These are phyloP conservation scores for Apiotrichum mycotoxinovorans DNA, from an alignment of 1,284 basidiomycete genomes.

Conservation along the genomic window DNA sequence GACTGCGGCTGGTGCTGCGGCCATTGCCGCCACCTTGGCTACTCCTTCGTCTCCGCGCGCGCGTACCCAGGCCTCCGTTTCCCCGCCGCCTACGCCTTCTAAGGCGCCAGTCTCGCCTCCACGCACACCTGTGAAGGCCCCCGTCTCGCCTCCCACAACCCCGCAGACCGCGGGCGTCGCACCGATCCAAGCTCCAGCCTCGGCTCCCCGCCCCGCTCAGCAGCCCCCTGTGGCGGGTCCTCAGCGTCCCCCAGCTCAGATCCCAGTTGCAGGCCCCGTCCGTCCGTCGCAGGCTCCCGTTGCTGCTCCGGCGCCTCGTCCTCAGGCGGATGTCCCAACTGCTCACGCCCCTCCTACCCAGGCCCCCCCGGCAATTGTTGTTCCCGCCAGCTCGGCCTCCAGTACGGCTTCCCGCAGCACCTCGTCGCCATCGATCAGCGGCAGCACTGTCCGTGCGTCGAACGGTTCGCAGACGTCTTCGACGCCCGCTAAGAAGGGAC, in stretches of 20 bases:
- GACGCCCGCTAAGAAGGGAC: conserved; percentile 9
- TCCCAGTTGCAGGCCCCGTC: too few species aligned
- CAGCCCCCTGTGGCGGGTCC: not conserved
- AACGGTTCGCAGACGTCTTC: not conserved
- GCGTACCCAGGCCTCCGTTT: not conserved
- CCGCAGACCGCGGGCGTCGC: not conserved
- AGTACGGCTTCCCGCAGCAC: not conserved
- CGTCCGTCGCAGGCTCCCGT: too few species aligned
- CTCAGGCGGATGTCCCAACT: not conserved
- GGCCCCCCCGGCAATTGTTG: not conserved
- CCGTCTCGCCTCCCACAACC: not conserved
- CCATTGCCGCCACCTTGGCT: not conserved
- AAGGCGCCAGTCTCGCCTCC: not conserved
- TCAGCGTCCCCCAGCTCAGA: not conserved
- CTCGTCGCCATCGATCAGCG: not conserved
- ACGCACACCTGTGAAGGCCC: not conserved
- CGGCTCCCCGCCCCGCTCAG: not conserved
- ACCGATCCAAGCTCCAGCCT: not conserved
- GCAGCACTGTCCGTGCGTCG: not conserved
- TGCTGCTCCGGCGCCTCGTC: not conserved
- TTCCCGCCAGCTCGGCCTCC: not conserved
- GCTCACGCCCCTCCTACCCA: not conserved
- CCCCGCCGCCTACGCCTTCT: too few species aligned
- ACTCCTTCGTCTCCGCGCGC: not conserved
- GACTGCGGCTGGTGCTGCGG: not conserved